These are phyloP conservation scores for Pseudoperonospora humuli DNA, from an alignment of 352 stramenopile genomes.

Conservation along the genomic window DNA sequence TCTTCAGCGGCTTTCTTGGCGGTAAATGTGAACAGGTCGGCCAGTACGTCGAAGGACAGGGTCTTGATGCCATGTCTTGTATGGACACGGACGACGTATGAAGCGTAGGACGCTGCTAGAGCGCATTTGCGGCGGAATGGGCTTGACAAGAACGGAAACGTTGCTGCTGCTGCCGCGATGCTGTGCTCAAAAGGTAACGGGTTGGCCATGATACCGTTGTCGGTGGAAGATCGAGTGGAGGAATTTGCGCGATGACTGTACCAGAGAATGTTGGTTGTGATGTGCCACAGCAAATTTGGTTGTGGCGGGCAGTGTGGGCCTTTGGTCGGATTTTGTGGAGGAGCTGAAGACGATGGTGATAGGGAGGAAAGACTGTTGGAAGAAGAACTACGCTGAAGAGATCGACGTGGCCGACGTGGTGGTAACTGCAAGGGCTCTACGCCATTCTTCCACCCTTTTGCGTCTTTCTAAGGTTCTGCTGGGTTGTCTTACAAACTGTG, in stretches of 20 bases:
- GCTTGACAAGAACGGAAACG: conserved; percentile 9
- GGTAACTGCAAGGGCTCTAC: conserved; percentile 10
- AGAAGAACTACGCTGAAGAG: conserved; percentile 12
- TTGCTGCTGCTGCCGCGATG: conserved; percentile 6
- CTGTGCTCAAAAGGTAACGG: conserved; percentile 20
- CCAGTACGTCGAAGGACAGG: conserved; percentile 65
- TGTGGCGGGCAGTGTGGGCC: conserved; percentile 7
- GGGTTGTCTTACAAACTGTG: conserved; percentile 26
- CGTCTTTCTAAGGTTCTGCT: conserved; percentile 19
- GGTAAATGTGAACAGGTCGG: conserved; percentile 60
- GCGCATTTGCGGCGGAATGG: conserved; percentile 16
- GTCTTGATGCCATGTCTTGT: conserved; percentile 67
- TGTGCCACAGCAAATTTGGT: conserved; percentile 26
- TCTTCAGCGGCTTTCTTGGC: conserved; percentile 71
- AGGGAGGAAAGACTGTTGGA: conserved; percentile 16
- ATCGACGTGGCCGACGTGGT: conserved; percentile 5
- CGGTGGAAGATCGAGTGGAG: conserved; percentile 7
- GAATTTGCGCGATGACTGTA: background rate
- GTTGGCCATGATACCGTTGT: conserved; percentile 3
- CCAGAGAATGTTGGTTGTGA: conserved; percentile 14
- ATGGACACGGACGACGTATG: conserved; percentile 53
- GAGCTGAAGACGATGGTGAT: conserved; percentile 21
- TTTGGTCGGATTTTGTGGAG: conserved; percentile 5
- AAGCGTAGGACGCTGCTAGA: conserved; percentile 41
- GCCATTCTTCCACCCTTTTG: conserved; percentile 17